Base-by-base conservation (phyloP, 1,139 yeast species). In the Taiozyma sp. region DNA sequence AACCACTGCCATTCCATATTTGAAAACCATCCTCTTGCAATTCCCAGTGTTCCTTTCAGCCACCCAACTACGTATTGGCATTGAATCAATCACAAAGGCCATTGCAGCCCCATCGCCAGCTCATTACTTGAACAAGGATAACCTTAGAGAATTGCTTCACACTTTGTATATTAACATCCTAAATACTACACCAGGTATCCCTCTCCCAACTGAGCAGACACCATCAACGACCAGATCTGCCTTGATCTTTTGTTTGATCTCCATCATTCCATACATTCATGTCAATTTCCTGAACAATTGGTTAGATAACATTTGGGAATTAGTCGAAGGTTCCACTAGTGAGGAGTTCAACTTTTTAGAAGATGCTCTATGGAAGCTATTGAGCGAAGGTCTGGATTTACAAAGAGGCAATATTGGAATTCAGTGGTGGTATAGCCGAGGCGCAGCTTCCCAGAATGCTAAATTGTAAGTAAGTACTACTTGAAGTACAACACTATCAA, bases 401-500 rank as follows among this genome's bases (percentile, higher is more conserved):
- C 80, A 80, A 56, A 70, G 87, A 56, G 79, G 85, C 4, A 83
- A 80, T 49, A 59, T 83, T 41, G 93, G 85, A 3, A 78, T 83
- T 51, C 67, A 70, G 34, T 87, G 92, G 91, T 87, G 87, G 87
- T 82, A 79, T 57, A 51, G 53, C 14, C 48, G 51, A n/a, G 43
- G 36, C 22, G 7, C 24, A 29, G 23, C 34, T 30, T 32, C 36
- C 19, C 9, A 38, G 41, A 6, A 16, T 38, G 41, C 41, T 19
- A 38, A 38, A 19, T 19, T 38, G 24, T 38, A 22, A 38, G 8
- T 4, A 3, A 38, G 8, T 4, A 3, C n/a, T 30, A 30, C 3
- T 12, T 30, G 34, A 10, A 13, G 34, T 30, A 12, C 24, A 16
- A 38, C 41, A 22, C 6, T 19, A 2, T 38, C 6, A 16, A 38